Percentiles rank a stretch among this genome's conserved stretches.
Conservation (phyloP, 2,329 filamentous ascomycete genomes). For the Penicillium sp. region DNA sequence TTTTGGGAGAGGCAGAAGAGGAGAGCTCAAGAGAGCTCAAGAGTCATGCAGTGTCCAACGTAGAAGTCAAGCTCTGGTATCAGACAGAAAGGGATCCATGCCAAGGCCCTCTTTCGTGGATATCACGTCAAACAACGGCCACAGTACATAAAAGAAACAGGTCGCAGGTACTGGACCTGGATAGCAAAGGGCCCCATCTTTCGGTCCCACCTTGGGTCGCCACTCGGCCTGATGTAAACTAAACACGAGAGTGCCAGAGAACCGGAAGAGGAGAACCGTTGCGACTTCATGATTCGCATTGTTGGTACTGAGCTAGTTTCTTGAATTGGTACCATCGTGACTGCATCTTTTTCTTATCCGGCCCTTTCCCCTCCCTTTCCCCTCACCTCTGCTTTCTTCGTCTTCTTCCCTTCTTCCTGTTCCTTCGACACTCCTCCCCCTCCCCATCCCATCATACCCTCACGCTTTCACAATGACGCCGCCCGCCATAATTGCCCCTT, state of each 20-base stretch:
- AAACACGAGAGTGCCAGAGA: not conserved
- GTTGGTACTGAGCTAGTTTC: not conserved
- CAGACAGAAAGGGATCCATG: not conserved
- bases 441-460: not conserved
- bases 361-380: constrained; percentile 3
- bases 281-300: constrained; percentile 2
- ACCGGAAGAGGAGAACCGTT: not conserved
- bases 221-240: constrained; percentile 22
- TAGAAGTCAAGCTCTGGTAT: too few species aligned
- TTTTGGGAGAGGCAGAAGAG: not conserved
- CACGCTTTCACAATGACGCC: constrained; percentile 70
- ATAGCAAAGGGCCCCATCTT: constrained; percentile 6
- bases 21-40: too few species aligned
- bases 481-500: constrained; percentile 91
- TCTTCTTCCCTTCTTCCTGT: not conserved
- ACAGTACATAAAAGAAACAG: not conserved
- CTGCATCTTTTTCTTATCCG: constrained; percentile 4
- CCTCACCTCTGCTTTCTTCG: not conserved
- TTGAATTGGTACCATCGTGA: not conserved
- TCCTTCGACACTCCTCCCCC: not conserved
- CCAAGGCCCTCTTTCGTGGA: not conserved
- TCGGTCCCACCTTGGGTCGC: constrained; percentile 21
- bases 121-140: not conserved
- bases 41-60: too few species aligned
- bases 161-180: not conserved